Evolutionary conservation across 805 yeast species (phyloP).

Genomic region (Saccharomyces paradoxus): DNA sequence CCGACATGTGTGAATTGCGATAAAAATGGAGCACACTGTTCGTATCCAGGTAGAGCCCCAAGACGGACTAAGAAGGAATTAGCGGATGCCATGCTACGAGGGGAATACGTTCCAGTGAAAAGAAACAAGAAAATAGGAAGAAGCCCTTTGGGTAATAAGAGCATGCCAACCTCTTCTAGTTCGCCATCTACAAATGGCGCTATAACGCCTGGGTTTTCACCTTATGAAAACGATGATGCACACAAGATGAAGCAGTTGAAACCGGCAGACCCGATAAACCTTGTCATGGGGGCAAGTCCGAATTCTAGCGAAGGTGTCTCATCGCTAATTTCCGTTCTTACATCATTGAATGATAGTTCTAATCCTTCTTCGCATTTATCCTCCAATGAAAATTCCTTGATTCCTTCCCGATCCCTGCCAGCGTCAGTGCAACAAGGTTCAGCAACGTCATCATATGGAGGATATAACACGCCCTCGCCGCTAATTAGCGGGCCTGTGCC

Average conservation of each 20-base stretch:
- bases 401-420: background rate
- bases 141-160: background rate
- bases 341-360: constrained; percentile 5
- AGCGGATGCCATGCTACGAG: constrained; percentile 19
- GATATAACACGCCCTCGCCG: background rate
- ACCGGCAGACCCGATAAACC: background rate
- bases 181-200: background rate
- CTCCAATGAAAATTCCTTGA: background rate
- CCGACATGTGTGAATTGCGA: constrained; percentile 40
- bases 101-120: constrained; percentile 16
- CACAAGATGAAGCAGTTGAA: background rate
- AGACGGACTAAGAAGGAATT: constrained; percentile 32
- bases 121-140: constrained; percentile 3
- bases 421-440: background rate
- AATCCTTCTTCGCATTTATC: background rate
- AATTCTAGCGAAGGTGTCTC: constrained; percentile 8
- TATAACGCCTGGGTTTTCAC: background rate
- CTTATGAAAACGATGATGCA: background rate
- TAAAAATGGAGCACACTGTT: constrained; percentile 31
- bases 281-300: background rate
- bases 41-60: constrained; percentile 38
- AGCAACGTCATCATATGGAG: background rate
- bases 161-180: background rate
- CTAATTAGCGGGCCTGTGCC: background rate
- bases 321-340: constrained; percentile 11